A percentile compares a stretch with the other conserved stretches of the same genome.
Conservation (phyloP, 208 protist species). For the Trypanosoma vivax region DNA sequence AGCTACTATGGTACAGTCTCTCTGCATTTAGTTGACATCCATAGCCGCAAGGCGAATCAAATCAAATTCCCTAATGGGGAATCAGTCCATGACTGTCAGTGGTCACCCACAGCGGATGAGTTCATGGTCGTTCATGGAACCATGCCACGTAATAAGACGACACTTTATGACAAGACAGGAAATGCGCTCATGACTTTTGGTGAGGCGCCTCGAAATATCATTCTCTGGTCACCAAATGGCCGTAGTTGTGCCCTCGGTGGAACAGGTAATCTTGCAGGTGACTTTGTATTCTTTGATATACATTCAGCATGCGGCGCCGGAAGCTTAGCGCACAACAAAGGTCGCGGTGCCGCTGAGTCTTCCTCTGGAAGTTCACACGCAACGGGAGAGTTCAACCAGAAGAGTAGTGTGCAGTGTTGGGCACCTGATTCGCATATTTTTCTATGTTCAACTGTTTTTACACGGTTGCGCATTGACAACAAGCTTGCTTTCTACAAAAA, state of each 20-base stretch:
- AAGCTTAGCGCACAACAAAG: background rate
- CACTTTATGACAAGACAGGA: conserved; percentile 71
- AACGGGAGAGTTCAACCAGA: conserved; percentile 77
- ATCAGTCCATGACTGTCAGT: conserved; percentile 86
- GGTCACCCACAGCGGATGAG: conserved; percentile 64
- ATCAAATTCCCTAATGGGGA: conserved; percentile 69
- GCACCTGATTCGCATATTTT: conserved; percentile 79
- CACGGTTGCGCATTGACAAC: conserved; percentile 79
- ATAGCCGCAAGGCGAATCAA: conserved; percentile 41
- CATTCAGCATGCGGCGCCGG: background rate
- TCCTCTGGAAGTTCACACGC: conserved; percentile 20
- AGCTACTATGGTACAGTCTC: conserved; percentile 87
- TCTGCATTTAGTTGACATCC: conserved; percentile 75
- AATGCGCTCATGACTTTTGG: conserved; percentile 79
- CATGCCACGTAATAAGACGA: conserved; percentile 88
- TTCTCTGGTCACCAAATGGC: conserved; percentile 69
- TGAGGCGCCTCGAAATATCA: conserved; percentile 81
- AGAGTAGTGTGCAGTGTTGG: conserved; percentile 79
- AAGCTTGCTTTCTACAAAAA: conserved; percentile 71
- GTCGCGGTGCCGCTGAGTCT: background rate
- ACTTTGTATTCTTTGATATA: conserved; percentile 61
- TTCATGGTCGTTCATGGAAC: conserved; percentile 85
- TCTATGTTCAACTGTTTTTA: conserved; percentile 76
- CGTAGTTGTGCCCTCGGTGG: conserved; percentile 69
- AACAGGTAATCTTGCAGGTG: conserved; percentile 82